Base-by-base conservation (phyloP, 1,139 yeast species). In the Meyerozyma smithsonii region DNA sequence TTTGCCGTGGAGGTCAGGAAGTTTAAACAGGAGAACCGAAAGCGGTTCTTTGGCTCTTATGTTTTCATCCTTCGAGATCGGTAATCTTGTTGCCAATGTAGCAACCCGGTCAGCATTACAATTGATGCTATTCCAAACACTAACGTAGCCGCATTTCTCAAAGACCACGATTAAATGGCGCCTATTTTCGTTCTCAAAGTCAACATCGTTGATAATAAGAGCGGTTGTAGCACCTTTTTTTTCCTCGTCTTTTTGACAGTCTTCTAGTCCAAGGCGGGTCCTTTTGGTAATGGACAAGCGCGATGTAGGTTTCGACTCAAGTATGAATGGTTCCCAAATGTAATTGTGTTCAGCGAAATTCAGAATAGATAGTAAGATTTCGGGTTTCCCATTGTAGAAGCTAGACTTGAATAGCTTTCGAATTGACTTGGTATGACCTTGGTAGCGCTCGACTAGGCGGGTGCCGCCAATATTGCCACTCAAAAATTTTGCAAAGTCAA, bases 341-440 rank as follows among this genome's bases (percentile, higher is more conserved):
- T 79, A 79, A 53, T 81, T 82, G 46, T 82, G 82, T 36, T 67
- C 64, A 1, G 71, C 60, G 44, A 69, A 71, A 44, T 64, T 66
- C 61, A 67, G 70, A 17, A 66, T 56, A 2, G 75, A 69, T 10
- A 71, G 54, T 26, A 71, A 43, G 2, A 67, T 52, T 34, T 64
- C 56, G 17, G 56, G 59, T 6, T 54, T 52, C 4, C 51, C 43
- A 20, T 42, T 39, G n/a, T 56, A 49, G 0, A 69, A 56, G 28
- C 59, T 54, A 1, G 95, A 83, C 50, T 89, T 77, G 14, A 77
- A 64, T 1, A 90, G 59, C 40, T 71, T 73, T 48, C 79, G 77
- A 16, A 90, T 81, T 0, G 96, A 84, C 55, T 88, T 89, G 39
- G 80, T 74, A 52, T 88, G 96, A 0, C 97, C 97, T 5, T 94